These are phyloP conservation scores for Sugiyamaella qingdaonensis DNA, from an alignment of 805 yeast genomes.

Conservation along the genomic window DNA sequence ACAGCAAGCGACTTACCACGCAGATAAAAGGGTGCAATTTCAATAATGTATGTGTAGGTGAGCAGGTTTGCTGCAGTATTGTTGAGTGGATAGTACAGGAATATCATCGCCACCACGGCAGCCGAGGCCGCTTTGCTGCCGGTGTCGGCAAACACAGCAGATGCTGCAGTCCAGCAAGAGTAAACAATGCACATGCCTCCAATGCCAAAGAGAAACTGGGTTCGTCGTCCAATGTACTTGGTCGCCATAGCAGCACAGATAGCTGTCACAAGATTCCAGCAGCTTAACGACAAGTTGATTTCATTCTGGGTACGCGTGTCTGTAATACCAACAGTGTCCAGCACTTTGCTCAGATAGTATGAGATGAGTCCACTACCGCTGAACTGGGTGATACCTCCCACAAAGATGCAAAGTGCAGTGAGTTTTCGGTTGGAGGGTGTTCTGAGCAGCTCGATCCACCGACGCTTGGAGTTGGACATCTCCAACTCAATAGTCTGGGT, in stretches of 20 bases:
- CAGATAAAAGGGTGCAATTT: conserved; percentile 26
- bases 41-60: conserved; percentile 16
- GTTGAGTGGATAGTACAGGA: conserved; percentile 29
- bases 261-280: conserved; percentile 41
- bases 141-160: conserved; percentile 42
- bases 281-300: conserved; percentile 19
- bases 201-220: conserved; percentile 57
- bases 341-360: conserved; percentile 48
- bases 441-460: conserved; percentile 19
- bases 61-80: neutral
- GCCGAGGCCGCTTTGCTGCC: conserved; percentile 39
- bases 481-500: conserved; percentile 43
- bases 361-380: conserved; percentile 20
- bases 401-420: conserved; percentile 5
- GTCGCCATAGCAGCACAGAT: conserved; percentile 55
- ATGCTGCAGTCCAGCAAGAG: conserved; percentile 57
- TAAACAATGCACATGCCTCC: conserved; percentile 47
- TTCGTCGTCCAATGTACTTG: conserved; percentile 62
- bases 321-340: conserved; percentile 51
- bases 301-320: conserved; percentile 16
- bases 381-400: conserved; percentile 17
- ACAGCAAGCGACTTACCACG: conserved; percentile 40
- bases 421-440: conserved; percentile 15
- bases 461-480: conserved; percentile 45
- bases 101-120: conserved; percentile 49